Evolutionary conservation across 1,139 yeast species (phyloP), one percentile per base, ranked within the genome.

Genomic region (Protomyces arabidopsidicola): DNA sequence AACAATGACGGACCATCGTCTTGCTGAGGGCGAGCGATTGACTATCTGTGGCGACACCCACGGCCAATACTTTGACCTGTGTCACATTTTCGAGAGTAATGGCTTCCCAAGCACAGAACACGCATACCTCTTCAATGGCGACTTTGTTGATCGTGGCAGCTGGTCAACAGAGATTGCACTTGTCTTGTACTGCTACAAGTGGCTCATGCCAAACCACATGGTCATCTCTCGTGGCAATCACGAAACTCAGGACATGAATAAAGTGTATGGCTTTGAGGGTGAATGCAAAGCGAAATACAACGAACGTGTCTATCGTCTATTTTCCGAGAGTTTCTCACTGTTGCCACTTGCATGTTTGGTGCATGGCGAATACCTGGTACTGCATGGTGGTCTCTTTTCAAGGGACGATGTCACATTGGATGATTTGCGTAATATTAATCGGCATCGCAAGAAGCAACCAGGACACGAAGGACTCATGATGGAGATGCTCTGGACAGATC

Each of bases 401-500:
- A 83, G 86, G 69, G 93, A 88, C 70, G 79, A 80, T 48, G 83
- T 88, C 39, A 84, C 86, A 1, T 73, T 93, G 56, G 84, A 84
- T 27, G 96, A 91, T 70, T 84, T 93, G 69, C 84, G 87, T 70
- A 79, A 82, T 45, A 79, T 87, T 68, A 84, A 90, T 72, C 78
- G 97, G 68, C 83, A 85, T 74, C 69, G 70, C 16, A 82, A 84
- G 59, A 80, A 84, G 34, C 97, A 90, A 76, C 97, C 97, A 20
- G 95, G 96, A 54, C 82, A 86, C 70, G 90, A 87, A 65, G 98
- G 98, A 9, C 78, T 90, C 56, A 95, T 95, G 75, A 93, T 91
- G 97, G 98, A 93, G 73, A 81, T 95, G 74, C 79, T 93, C 67
- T 93, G 99, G 99, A 89, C 98, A 0, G 99, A 93, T 74, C 99